Evolutionary conservation across 331 rosid species (phyloP), one percentile per base, ranked within the genome.

Genomic region (Acacia pycnantha): DNA sequence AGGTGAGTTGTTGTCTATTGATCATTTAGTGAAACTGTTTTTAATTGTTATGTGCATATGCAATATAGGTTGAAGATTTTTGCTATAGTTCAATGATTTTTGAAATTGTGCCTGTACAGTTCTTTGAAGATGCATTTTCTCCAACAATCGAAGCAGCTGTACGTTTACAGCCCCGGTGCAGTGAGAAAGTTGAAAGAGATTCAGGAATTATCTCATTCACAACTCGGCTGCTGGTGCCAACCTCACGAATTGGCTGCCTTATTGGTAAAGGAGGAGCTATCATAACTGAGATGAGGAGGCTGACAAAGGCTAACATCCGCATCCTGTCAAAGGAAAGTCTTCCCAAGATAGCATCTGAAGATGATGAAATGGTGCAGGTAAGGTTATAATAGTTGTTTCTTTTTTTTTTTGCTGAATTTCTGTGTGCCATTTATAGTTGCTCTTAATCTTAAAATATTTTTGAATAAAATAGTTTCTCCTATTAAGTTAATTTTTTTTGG

Each of bases 351-450:
- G 99, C 98, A 51, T 82, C 93, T 44, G 97, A 92, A 70, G 99
- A 95, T 75, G 99, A 95, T 80, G 98, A 95, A 84, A 90, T 95
- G 99, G 99, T 95, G 89, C 98, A 90, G 98, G 99, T 95, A 65
- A 74, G 68, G 83, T 40, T 19, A 82, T 79, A 59, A 18, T 37
- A 29, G 19, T 58, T 37, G 59, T 78, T 67, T n/a, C 44, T 41
- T 40, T 35, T 18, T 9, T 53, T 41, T 0, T 41, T 8, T 41
- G 26, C 64, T 70, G 15, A 37, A 35, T 66, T 43, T 59, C 9
- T 31, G 58, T 78, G 47, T 58, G 40, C 41, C 13, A 18, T 70
- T 10, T 37, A 16, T 65, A 33, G 64, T 72, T 76, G 24, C 35
- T 31, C 27, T 22, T 65, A 54, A 10, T 70, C 62, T 31, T 26